Conservation (phyloP, 73 alveolate species). For the Diophrys appendiculata region DNA sequence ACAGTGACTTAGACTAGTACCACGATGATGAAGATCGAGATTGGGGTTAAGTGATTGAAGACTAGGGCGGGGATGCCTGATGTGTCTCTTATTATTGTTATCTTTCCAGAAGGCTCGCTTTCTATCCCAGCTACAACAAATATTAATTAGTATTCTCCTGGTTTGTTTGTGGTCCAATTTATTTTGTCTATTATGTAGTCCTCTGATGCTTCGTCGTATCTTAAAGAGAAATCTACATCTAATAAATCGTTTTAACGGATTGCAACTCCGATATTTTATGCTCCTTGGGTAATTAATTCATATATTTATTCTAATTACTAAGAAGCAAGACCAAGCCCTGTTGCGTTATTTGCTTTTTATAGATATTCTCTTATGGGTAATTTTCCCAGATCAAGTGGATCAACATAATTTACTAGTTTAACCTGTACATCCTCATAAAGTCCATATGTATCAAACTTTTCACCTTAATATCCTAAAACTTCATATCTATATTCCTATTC, state of each 20-base stretch:
- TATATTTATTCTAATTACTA: no score
- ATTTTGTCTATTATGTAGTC: background rate
- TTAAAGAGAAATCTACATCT: background rate
- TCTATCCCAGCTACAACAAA: background rate
- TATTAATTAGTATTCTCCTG: background rate
- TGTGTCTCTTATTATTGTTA: background rate
- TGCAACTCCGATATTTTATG: background rate
- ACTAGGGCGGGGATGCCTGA: background rate
- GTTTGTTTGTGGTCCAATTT: background rate
- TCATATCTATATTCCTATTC: background rate
- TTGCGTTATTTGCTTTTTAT: background rate
- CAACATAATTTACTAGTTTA: background rate
- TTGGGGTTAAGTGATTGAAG: background rate
- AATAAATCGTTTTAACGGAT: no score
- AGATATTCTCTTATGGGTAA: background rate
- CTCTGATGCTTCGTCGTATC: background rate
- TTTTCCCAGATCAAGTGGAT: background rate
- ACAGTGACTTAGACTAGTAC: background rate
- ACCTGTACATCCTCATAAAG: background rate
- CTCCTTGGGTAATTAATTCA: background rate
- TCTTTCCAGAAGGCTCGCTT: background rate
- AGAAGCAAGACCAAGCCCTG: background rate
- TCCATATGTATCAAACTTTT: no score
- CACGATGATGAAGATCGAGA: background rate
- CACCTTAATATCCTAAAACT: background rate